phyloP scores from a whole-genome alignment of 2,329 filamentous ascomycete species.

The Periconia sp. region DNA sequence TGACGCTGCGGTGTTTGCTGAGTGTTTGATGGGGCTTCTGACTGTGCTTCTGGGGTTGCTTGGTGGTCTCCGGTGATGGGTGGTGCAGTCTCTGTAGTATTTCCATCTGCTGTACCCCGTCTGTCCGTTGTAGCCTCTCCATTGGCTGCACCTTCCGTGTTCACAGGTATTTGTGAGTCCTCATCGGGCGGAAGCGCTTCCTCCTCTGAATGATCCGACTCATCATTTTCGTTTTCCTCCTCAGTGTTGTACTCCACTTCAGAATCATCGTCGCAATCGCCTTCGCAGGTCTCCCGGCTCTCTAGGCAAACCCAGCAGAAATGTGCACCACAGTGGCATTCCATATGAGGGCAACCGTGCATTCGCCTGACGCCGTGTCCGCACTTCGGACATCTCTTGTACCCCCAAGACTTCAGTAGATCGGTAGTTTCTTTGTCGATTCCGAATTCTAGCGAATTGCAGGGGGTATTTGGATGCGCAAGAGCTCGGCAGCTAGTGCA shows the following conservation, averaged over 20 bases:
- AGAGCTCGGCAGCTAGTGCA: conserved; percentile 53
- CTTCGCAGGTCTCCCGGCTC: conserved; percentile 40
- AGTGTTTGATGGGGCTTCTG: too few species aligned
- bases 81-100: too few species aligned
- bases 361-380: conserved; percentile 55
- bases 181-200: background rate
- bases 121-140: conserved; percentile 18
- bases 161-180: background rate
- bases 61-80: background rate
- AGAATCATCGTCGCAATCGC: conserved; percentile 24
- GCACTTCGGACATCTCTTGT: conserved; percentile 59
- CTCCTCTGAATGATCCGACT: conserved; percentile 12
- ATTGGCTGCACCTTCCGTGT: conserved; percentile 6
- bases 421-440: conserved; percentile 44
- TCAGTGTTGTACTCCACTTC: conserved; percentile 31
- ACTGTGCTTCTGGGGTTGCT: conserved; percentile 1
- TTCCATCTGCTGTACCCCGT: too few species aligned
- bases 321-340: conserved; percentile 57
- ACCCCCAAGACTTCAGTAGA: conserved; percentile 51
- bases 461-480: conserved; percentile 47
- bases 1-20: conserved; percentile 4
- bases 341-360: conserved; percentile 57
- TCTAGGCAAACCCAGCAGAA: conserved; percentile 57
- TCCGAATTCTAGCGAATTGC: conserved; percentile 38
- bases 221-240: conserved; percentile 32